Percentiles rank a stretch among this genome's conserved stretches.
phyloP scores from a whole-genome alignment of 768 basidiomycete species.

The Collybia mongolica region DNA sequence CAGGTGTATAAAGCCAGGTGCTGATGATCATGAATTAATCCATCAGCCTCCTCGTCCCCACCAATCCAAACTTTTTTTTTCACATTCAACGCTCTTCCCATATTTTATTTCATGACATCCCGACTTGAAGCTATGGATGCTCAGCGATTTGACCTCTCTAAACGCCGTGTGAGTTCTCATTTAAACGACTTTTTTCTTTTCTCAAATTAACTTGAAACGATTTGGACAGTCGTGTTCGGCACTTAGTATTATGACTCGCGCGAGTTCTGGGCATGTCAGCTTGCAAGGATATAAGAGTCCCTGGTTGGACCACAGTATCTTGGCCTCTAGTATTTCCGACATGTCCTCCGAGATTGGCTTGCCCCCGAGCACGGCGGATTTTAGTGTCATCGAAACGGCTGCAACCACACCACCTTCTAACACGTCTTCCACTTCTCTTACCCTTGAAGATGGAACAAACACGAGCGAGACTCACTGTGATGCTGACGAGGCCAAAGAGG shows the following conservation, averaged over 20 bases:
- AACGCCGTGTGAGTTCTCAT: slow-evolving; percentile 18
- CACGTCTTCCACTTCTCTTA: slow-evolving; percentile 1
- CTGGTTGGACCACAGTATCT: neutral
- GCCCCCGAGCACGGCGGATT: neutral
- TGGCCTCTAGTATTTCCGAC: neutral
- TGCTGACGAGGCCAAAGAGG: slow-evolving; percentile 22
- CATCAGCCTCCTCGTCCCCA: slow-evolving; percentile 3
- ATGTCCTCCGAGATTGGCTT: neutral
- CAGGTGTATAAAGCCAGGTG: slow-evolving; percentile 10
- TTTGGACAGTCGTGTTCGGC: neutral
- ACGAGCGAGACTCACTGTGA: neutral
- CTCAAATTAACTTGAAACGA: neutral
- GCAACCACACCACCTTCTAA: neutral
- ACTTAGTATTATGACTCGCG: neutral
- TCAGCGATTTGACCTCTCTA: slow-evolving; percentile 26
- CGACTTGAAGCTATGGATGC: slow-evolving; percentile 21
- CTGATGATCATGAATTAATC: slow-evolving; percentile 1
- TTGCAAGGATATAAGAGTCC: neutral
- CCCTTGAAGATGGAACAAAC: slow-evolving; percentile 4
- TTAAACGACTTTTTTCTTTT: neutral
- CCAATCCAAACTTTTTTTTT: slow-evolving; percentile 1
- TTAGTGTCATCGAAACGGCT: neutral
- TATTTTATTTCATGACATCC: slow-evolving; percentile 3
- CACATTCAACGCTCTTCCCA: slow-evolving; percentile 3
- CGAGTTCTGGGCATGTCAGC: neutral